Evolutionary conservation across 768 basidiomycete genomes (phyloP), one percentile per base, ranked within the genome.

Genomic region (Lentinula detonsa): DNA sequence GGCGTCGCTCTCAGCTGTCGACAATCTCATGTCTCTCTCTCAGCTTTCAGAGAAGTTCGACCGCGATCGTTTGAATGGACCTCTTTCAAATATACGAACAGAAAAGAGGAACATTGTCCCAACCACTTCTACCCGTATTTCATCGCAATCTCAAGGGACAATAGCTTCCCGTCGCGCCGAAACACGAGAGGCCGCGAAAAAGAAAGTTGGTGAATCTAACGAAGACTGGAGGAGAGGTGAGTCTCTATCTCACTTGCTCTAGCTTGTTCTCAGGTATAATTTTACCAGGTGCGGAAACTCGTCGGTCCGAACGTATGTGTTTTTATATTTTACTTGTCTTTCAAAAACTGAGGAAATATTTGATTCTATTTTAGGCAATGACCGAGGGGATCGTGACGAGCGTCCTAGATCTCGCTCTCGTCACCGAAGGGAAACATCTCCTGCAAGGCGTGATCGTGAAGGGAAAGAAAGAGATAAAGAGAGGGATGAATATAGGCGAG

Each of bases 11-110:
- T 58, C 42, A 7, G 28, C 42, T 33, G 62, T 16, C 63, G 23
- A 40, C 61, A 18, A 61, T 62, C 56, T 55, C 23, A 56, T 50
- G 23, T 57, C 43, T 40, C 53, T n/a, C 43, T 48, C 51, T 11
- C 63, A 94, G 91, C 79, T 93, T 18, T 92, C 91, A 16, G 91
- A 94, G 72, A 92, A 90, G 73, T 93, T 87, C 66, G 91, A 93
- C 75, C 87, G 91, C 48, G 90, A 90, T 70, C 85, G 90, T 52
- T 80, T 90, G 56, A 81, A 82, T 54, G 74, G 85, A 65, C 82
- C 82, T 15, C 65, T 78, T 49, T 69, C 78, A 50, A 75, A 73
- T 59, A 68, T 84, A 57, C 78, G 88, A 51, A 78, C 73, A 16
- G 89, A 89, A 70, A 89, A 91, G 63, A 79, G 88, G 67, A 90